These are phyloP conservation scores for Alternaria sp. DNA, from an alignment of 2,329 filamentous ascomycete species.

Conservation along the genomic window DNA sequence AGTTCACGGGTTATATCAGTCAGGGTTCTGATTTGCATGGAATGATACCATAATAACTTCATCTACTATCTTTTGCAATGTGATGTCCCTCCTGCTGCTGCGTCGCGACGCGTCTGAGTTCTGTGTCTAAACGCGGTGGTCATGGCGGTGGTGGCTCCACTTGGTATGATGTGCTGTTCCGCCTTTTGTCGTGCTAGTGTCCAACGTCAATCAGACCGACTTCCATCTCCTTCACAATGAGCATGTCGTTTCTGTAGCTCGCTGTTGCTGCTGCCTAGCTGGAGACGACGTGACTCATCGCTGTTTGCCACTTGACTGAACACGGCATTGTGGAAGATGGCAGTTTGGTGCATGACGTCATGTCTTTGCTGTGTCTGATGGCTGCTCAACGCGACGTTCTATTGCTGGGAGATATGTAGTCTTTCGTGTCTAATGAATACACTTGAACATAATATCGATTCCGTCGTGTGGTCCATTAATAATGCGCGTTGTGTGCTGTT, in stretches of 20 bases:
- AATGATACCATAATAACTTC: slow-evolving; percentile 49
- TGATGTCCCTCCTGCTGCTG: slow-evolving; percentile 13
- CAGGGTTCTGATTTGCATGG: slow-evolving; percentile 37
- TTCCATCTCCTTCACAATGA: neutral
- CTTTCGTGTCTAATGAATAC: accelerated
- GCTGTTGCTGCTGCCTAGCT: neutral
- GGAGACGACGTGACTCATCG: neutral
- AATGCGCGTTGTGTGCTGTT: neutral
- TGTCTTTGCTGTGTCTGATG: neutral
- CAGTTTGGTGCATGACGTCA: neutral
- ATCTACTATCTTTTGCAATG: neutral
- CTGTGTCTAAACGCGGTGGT: neutral
- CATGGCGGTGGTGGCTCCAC: neutral
- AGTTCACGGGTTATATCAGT: slow-evolving; percentile 47
- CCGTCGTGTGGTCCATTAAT: too few relatives aligned
- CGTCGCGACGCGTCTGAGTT: slow-evolving; percentile 6
- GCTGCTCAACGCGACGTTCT: neutral
- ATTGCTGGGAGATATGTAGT: too few relatives aligned
- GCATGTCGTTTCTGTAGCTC: neutral
- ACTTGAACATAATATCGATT: accelerated
- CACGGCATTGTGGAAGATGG: neutral
- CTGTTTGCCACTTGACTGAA: neutral
- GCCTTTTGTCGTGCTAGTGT: neutral
- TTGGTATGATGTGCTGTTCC: neutral
- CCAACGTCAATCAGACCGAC: neutral